A percentile compares a stretch with the other conserved stretches of the same genome.
Evolutionary conservation across 2,329 filamentous ascomycete species (phyloP).

Genomic region (Pochonia chlamydosporia): DNA sequence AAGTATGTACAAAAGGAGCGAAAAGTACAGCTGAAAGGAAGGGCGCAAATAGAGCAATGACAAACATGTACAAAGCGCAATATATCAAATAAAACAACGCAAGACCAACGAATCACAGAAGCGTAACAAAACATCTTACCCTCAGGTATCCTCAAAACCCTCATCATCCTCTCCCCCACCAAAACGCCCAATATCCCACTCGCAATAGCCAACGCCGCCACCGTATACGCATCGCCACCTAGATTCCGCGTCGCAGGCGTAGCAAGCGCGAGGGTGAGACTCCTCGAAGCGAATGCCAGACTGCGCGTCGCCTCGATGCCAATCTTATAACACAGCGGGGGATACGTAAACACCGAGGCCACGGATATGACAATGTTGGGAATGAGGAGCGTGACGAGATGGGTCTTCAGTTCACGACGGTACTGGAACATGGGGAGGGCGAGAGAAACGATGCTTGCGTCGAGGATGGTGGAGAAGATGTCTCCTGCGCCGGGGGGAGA

Average conservation of each 20-base stretch:
- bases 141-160: conserved; percentile 46
- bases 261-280: conserved; percentile 55
- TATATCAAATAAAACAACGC: too few relatives aligned
- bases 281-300: conserved; percentile 50
- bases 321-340: conserved; percentile 45
- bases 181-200: conserved; percentile 54
- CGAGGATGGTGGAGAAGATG: conserved; percentile 47
- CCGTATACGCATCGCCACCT: conserved; percentile 49
- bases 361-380: conserved; percentile 47
- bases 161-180: conserved; percentile 44
- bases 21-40: too few relatives aligned
- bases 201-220: conserved; percentile 52
- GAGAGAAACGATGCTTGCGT: conserved; percentile 53
- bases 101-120: too few relatives aligned
- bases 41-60: too few relatives aligned
- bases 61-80: too few relatives aligned
- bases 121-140: conserved; percentile 27
- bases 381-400: conserved; percentile 48
- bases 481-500: conserved; percentile 50
- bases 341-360: conserved; percentile 51
- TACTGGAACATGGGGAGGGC: conserved; percentile 58
- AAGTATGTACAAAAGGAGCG: too few relatives aligned
- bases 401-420: conserved; percentile 46
- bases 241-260: conserved; percentile 50
- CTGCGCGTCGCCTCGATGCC: conserved; percentile 33